Conservation (phyloP, 2,329 filamentous ascomycete species). For the Cryphonectria japonica region DNA sequence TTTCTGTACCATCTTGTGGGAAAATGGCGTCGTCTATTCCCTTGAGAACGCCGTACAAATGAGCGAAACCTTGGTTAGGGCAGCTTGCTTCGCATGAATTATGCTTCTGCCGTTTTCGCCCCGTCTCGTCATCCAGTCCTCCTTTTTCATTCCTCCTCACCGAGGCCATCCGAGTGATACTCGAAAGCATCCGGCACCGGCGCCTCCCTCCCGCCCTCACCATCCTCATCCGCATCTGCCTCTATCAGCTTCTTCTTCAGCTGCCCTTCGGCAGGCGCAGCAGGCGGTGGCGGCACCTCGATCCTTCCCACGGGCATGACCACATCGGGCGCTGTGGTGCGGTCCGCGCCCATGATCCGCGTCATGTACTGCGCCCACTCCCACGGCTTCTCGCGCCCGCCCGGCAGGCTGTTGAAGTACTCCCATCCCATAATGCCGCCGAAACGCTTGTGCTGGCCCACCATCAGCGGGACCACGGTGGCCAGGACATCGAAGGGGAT, state of each 20-base stretch:
- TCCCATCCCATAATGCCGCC: conserved; percentile 88
- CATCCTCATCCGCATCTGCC: conserved; percentile 35
- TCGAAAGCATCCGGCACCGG: conserved; percentile 38
- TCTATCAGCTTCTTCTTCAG: conserved; percentile 22
- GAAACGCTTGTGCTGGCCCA: conserved; percentile 64
- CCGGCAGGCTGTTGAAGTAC: conserved; percentile 75
- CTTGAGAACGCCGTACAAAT: background rate
- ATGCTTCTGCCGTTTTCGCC: background rate
- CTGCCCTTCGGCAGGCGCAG: background rate
- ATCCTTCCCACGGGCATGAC: conserved; percentile 25
- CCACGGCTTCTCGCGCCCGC: conserved; percentile 64
- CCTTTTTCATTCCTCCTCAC: conserved; percentile 15
- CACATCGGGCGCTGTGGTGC: conserved; percentile 23
- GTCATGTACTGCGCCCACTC: conserved; percentile 74
- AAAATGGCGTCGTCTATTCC: background rate
- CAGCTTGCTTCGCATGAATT: background rate
- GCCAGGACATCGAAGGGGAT: conserved; percentile 63
- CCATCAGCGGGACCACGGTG: conserved; percentile 59
- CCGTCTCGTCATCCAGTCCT: background rate
- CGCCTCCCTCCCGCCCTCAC: conserved; percentile 25
- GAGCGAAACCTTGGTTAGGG: background rate
- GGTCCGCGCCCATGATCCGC: conserved; percentile 38
- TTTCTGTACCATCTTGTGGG: background rate
- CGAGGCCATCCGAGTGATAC: conserved; percentile 37
- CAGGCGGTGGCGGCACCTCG: conserved; percentile 4